A percentile compares a stretch with the other conserved stretches of the same genome.
phyloP scores from a whole-genome alignment of 225 moss, liverwort and hornwort species.

The Ulota crispa region DNA sequence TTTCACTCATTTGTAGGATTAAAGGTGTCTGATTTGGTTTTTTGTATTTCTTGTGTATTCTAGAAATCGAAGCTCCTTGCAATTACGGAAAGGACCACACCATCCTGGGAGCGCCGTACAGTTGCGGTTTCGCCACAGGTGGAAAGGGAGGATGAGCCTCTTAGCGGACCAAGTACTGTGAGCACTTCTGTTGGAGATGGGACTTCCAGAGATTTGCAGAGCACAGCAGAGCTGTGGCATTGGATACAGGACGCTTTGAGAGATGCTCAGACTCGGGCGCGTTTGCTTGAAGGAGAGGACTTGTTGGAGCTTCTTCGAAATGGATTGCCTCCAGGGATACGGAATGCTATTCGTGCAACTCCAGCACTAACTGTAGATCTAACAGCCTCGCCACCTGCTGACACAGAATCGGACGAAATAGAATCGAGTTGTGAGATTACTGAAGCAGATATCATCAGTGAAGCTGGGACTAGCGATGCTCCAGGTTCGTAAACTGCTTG shows the following conservation, averaged over 20 bases:
- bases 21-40: not conserved
- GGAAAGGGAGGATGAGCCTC: constrained; percentile 62
- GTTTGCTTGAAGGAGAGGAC: constrained; percentile 80
- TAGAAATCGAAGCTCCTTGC: constrained; percentile 95
- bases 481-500: constrained; percentile 38
- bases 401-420: constrained; percentile 47
- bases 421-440: constrained; percentile 59
- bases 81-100: constrained; percentile 62
- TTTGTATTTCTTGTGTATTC: constrained; percentile 16
- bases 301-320: constrained; percentile 84
- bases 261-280: constrained; percentile 66
- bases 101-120: constrained; percentile 74
- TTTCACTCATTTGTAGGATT: not conserved
- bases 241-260: constrained; percentile 90
- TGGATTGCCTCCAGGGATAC: constrained; percentile 78
- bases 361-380: constrained; percentile 34
- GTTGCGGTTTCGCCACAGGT: constrained; percentile 21
- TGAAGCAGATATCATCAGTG: constrained; percentile 68
- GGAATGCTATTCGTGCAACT: constrained; percentile 59
- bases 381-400: constrained; percentile 43
- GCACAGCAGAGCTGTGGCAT: constrained; percentile 74
- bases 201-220: constrained; percentile 56
- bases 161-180: constrained; percentile 45
- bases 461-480: constrained; percentile 56
- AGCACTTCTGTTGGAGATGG: constrained; percentile 41